Percentiles rank a stretch among this genome's conserved stretches.
phyloP scores from a whole-genome alignment of 352 stramenopile species.

The Aphanomyces euteiches region DNA sequence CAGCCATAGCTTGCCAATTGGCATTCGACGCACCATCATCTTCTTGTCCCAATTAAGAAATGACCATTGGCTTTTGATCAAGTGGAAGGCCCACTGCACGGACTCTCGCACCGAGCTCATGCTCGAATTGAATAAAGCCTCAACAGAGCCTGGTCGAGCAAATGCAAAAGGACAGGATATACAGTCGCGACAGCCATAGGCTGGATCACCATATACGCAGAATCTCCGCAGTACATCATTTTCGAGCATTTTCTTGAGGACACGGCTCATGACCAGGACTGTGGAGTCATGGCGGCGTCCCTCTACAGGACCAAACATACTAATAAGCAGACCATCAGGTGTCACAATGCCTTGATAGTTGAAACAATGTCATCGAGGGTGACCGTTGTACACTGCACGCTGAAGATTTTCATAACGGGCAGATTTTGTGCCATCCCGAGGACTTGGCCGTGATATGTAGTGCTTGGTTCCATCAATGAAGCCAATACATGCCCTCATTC shows the following conservation, averaged over 20 bases:
- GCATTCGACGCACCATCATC: too few relatives aligned
- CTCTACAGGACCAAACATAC: constrained; percentile 15
- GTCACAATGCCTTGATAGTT: constrained; percentile 12
- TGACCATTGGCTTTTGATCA: too few relatives aligned
- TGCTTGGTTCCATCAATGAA: constrained; percentile 34
- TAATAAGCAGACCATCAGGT: constrained; percentile 8
- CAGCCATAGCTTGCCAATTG: neutral
- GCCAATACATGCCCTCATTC: constrained; percentile 15
- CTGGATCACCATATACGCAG: constrained; percentile 14
- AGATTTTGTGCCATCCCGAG: neutral
- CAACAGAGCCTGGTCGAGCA: neutral
- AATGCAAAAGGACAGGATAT: constrained; percentile 3
- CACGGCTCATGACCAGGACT: constrained; percentile 7
- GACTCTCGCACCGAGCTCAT: constrained; percentile 19
- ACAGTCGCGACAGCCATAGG: neutral
- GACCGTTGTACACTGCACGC: constrained; percentile 18
- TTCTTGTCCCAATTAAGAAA: too few relatives aligned
- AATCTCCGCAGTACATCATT: neutral
- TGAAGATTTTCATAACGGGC: constrained; percentile 3
- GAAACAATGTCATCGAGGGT: constrained; percentile 17
- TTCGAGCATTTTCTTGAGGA: neutral
- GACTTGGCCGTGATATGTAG: constrained; percentile 12
- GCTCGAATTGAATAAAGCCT: neutral
- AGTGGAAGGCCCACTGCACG: too few relatives aligned
- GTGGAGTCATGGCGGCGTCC: constrained; percentile 19